Evolutionary conservation across 2,329 filamentous ascomycete species (phyloP), one percentile per base, ranked within the genome.

Genomic region (Pseudocercospora pini-densiflorae): DNA sequence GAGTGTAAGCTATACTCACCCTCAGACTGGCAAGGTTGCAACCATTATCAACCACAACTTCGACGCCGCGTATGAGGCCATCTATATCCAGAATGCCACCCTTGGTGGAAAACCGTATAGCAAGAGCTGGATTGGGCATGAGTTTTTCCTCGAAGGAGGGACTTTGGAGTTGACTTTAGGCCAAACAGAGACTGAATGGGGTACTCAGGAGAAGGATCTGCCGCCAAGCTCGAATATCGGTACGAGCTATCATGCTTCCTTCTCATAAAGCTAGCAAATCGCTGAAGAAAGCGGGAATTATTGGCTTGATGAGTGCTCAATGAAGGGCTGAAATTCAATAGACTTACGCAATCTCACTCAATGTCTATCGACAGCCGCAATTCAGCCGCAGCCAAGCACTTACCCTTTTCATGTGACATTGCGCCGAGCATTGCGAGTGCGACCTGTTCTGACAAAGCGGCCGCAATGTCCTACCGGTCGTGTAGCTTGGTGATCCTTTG

Each of bases 51-150:
- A 70, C 43, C 43, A 47, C 5, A 68, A 80, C 51, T 81, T 81
- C 61, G 79, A 81, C 62, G 67, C 71, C 10, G 70, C 59, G 2
- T 79, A 80, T 62, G 70, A 64, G 51, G 70, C 65, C 16, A 71
- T 73, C 14, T 73, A 71, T 59, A 64, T 73, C 4, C 70, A 73
- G 60, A 73, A 67, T 63, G 70, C 69, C 23, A 71, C 49, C 16
- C 61, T 73, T 16, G 59, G 71, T 58, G 70, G 71, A 16, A 29
- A 61, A 55, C 27, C 19, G 21, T 72, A 73, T 62, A 61, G 51
- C 8, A 71, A 65, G 51, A 73, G 67, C 40, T 73, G 71, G 70
- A 69, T 73, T 12, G 70, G 65, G 24, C 72, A 73, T 63, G 71
- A 71, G 23, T 72, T 72, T 36, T 73, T 72, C 59, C 40, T 69